Percentiles rank a stretch among this genome's conserved stretches.
These are phyloP conservation scores for Dujonia santamariae DNA, from an alignment of 1,139 yeast species.

Conservation along the genomic window DNA sequence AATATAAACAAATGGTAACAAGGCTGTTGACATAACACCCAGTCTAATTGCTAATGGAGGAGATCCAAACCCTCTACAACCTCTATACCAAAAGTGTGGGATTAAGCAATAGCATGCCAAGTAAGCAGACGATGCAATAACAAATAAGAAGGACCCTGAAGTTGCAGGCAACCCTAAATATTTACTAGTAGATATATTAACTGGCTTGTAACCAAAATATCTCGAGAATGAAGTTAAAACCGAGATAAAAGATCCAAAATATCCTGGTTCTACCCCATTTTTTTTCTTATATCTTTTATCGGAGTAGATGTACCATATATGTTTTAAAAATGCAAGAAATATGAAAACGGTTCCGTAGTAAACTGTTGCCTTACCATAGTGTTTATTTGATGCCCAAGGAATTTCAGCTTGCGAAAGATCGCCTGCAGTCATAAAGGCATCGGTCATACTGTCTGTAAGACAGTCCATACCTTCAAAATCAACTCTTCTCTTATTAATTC, in stretches of 20 bases:
- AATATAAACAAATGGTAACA: slow-evolving; percentile 50
- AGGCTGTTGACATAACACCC: slow-evolving; percentile 51
- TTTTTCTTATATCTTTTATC: slow-evolving; percentile 29
- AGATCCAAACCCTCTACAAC: slow-evolving; percentile 56
- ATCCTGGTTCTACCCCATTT: slow-evolving; percentile 8
- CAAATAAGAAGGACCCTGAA: slow-evolving; percentile 42
- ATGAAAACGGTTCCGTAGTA: slow-evolving; percentile 42
- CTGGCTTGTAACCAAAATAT: slow-evolving; percentile 45
- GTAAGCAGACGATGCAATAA: slow-evolving; percentile 40
- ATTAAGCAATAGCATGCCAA: slow-evolving; percentile 40
- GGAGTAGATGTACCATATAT: slow-evolving; percentile 30
- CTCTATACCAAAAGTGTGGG: slow-evolving; percentile 57
- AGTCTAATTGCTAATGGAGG: slow-evolving; percentile 59
- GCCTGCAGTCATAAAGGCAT: slow-evolving; percentile 21
- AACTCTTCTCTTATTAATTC: slow-evolving; percentile 1
- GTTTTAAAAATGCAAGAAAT: slow-evolving; percentile 35
- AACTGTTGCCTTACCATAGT: slow-evolving; percentile 43
- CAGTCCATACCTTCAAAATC: slow-evolving; percentile 29
- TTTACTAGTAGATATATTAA: slow-evolving; percentile 34
- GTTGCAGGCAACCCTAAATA: slow-evolving; percentile 51
- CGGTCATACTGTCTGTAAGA: slow-evolving; percentile 31
- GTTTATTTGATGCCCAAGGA: slow-evolving; percentile 37
- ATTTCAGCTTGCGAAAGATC: slow-evolving; percentile 25
- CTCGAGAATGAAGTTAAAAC: slow-evolving; percentile 42
- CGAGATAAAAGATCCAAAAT: slow-evolving; percentile 20